A percentile compares a stretch with the other conserved stretches of the same genome.
Evolutionary conservation across 441 rosid species (phyloP).

Genomic region (Adansonia madagascariensis): DNA sequence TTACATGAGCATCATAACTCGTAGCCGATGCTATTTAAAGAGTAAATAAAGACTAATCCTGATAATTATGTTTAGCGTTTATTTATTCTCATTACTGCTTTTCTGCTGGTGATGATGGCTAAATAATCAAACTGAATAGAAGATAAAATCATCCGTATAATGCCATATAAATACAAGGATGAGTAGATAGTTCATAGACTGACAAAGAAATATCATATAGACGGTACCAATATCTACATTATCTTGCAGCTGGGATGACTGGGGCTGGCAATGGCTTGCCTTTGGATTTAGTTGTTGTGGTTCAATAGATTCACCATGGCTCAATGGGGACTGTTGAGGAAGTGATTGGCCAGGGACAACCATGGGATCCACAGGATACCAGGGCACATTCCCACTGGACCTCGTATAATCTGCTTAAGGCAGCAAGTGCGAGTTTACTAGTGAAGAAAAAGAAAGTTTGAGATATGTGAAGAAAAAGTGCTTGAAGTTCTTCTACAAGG

Average conservation of each 20-base stretch:
- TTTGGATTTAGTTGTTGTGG: background rate
- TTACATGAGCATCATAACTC: background rate
- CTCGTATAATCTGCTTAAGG: slow-evolving; percentile 28
- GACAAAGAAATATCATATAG: slow-evolving; percentile 23
- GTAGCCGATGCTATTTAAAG: background rate
- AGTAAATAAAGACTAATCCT: background rate
- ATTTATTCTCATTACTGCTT: slow-evolving; percentile 16
- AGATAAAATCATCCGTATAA: background rate
- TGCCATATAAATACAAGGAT: background rate
- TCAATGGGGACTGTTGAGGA: slow-evolving; percentile 25
- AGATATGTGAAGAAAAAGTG: background rate
- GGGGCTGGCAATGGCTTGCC: slow-evolving; percentile 30
- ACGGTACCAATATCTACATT: slow-evolving; percentile 31
- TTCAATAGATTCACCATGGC: slow-evolving; percentile 25
- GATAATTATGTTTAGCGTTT: background rate
- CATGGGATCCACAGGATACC: slow-evolving; percentile 31
- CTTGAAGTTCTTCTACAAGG: background rate
- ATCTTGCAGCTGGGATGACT: slow-evolving; percentile 30
- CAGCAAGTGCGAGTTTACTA: slow-evolving; percentile 3
- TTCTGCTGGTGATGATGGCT: background rate
- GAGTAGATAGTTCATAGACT: slow-evolving; percentile 6
- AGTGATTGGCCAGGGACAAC: slow-evolving; percentile 24
- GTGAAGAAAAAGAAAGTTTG: background rate
- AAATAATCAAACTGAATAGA: slow-evolving; percentile 10
- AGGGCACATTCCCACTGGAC: slow-evolving; percentile 26